Evolutionary conservation across 2,329 filamentous ascomycete genomes (phyloP), one percentile per base, ranked within the genome.

Genomic region (Biscogniauxia mediterranea): DNA sequence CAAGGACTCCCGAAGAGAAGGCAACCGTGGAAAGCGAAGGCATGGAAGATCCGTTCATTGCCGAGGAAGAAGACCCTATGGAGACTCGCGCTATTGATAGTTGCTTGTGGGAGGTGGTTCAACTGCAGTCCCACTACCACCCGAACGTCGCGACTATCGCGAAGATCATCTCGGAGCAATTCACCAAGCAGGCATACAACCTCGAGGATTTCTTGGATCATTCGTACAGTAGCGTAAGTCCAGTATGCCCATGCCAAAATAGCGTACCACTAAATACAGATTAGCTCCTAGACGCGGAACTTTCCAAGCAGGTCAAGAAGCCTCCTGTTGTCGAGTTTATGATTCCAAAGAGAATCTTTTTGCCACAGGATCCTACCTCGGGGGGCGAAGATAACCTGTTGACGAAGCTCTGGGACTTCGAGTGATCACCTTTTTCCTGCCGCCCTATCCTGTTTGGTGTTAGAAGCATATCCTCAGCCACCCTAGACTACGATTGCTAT

Each of bases 131-230:
- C 0, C 96, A 99, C 76, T 98, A 96, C 76, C 95, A 99, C 73
- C 95, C 96, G 15, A 99, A 98, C 69, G 92, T 99, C 23, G 93
- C 94, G 0, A 95, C 93, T 2, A 87, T 99, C 68, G 90, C 93
- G 52, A 95, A 93, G 76, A 97, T 99, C 65, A 87, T 99, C 60
- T 91, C 91, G 2, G 93, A 98, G 77, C 95, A 98, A 75, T 99
- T 98, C 75, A 99, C 95, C 2, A 99, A 99, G 79, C 89, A 93
- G 68, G 85, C 89, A 2, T 99, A 98, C 77, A 95, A 93, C 69
- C 79, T 97, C n/a, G 95, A 99, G 73, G 95, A 99, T 73, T 99
- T 99, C 76, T 79, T 98, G 54, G 95, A 99, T 73, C 93, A 98
- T 75, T 94, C 92, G 0, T 99, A 98, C 76, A 85, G 82, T 70